These are phyloP conservation scores for Xylaria sp. DNA, from an alignment of 2,329 filamentous ascomycete species.

Conservation along the genomic window DNA sequence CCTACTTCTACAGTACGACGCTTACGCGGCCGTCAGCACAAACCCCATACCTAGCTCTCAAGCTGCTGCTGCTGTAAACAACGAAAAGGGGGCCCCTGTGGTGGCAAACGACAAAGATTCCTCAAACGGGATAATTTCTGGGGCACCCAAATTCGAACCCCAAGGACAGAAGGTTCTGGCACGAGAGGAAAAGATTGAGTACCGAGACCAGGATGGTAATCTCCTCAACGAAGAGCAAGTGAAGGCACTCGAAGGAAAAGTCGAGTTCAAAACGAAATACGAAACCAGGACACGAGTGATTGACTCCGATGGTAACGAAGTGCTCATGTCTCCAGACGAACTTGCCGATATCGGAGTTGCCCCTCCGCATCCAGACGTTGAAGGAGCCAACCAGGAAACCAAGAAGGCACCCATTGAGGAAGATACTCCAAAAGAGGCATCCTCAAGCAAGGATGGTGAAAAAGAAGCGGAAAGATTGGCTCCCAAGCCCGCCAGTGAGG, in stretches of 20 bases:
- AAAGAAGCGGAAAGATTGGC: slow-evolving; percentile 65
- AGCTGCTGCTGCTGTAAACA: slow-evolving; percentile 37
- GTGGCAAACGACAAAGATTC: slow-evolving; percentile 40
- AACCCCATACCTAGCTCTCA: slow-evolving; percentile 45
- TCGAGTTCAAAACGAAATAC: slow-evolving; percentile 94
- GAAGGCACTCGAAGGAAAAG: slow-evolving; percentile 85
- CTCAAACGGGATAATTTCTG: slow-evolving; percentile 55
- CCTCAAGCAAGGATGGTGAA: slow-evolving; percentile 67
- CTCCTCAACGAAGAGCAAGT: slow-evolving; percentile 86
- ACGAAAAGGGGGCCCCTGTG: slow-evolving; percentile 41
- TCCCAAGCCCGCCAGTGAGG: slow-evolving; percentile 72
- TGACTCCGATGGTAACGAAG: slow-evolving; percentile 81
- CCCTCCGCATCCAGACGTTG: slow-evolving; percentile 69
- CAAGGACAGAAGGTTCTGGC: slow-evolving; percentile 60
- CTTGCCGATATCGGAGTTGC: slow-evolving; percentile 58
- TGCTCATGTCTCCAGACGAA: slow-evolving; percentile 61
- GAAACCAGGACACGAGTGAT: slow-evolving; percentile 92
- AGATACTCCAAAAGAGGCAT: slow-evolving; percentile 55
- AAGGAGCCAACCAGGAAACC: slow-evolving; percentile 70
- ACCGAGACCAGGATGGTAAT: slow-evolving; percentile 94
- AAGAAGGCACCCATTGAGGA: slow-evolving; percentile 54
- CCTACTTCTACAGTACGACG: slow-evolving; percentile 57
- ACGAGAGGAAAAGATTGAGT: slow-evolving; percentile 87
- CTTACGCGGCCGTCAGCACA: slow-evolving; percentile 54
- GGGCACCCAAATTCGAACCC: slow-evolving; percentile 60